A percentile compares a stretch with the other conserved stretches of the same genome.
Conservation (phyloP, 371 early-diverging fungal genomes). For the Lichtheimia corymbifera region DNA sequence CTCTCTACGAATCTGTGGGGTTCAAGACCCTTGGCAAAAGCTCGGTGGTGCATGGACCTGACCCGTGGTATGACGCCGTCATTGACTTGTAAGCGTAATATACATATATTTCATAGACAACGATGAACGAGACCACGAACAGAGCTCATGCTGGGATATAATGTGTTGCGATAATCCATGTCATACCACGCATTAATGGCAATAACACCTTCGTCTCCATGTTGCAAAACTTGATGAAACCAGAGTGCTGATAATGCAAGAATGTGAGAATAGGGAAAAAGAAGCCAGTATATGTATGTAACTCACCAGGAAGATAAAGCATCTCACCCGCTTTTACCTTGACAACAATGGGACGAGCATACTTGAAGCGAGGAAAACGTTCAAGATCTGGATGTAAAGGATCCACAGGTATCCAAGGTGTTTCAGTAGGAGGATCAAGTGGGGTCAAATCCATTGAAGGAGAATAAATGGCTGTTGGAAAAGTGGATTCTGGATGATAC, state of each 20-base stretch:
- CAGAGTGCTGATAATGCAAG: conserved; percentile 53
- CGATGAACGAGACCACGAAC: conserved; percentile 33
- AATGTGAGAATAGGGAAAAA: neutral
- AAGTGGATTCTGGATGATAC: conserved; percentile 46
- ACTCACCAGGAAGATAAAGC: conserved; percentile 70
- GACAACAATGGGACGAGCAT: conserved; percentile 58
- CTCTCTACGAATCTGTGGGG: conserved; percentile 65
- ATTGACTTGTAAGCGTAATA: conserved; percentile 25
- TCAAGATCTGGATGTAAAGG: conserved; percentile 52
- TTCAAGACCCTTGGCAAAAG: conserved; percentile 59
- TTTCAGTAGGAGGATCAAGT: conserved; percentile 32
- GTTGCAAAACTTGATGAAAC: conserved; percentile 78
- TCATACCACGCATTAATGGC: conserved; percentile 86
- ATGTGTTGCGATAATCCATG: conserved; percentile 56
- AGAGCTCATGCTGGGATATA: conserved; percentile 40
- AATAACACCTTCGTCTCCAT: conserved; percentile 63
- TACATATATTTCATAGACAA: conserved; percentile 1
- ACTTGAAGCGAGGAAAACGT: conserved; percentile 52
- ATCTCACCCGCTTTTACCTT: conserved; percentile 69
- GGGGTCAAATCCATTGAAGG: conserved; percentile 37
- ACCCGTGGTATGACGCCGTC: conserved; percentile 55
- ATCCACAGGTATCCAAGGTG: conserved; percentile 71
- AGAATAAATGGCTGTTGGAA: conserved; percentile 58
- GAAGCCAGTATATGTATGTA: neutral
- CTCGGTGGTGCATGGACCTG: conserved; percentile 66